phyloP scores from a whole-genome alignment of 2,329 filamentous ascomycete genomes.

The Penicillium glabrum region DNA sequence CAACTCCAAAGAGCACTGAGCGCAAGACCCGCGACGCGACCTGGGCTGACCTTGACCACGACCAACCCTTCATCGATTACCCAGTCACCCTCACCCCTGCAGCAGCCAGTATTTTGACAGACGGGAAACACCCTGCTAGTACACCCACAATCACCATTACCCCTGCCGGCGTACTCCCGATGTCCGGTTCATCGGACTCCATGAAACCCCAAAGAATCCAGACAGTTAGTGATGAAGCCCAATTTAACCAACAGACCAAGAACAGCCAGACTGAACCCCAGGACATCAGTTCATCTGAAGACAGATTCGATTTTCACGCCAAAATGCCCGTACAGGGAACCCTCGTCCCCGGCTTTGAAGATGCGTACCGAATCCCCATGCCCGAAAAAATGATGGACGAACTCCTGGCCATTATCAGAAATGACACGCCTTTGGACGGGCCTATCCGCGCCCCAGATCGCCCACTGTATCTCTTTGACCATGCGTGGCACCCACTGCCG shows the following conservation, averaged over 20 bases:
- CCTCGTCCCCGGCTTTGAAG: not conserved
- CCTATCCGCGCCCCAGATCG: not conserved
- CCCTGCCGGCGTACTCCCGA: not conserved
- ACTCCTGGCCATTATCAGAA: slow-evolving; percentile 1
- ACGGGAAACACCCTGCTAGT: not conserved
- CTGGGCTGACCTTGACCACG: not conserved
- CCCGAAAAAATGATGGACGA: slow-evolving; percentile 1
- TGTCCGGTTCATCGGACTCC: slow-evolving; percentile 4
- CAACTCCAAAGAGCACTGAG: not conserved
- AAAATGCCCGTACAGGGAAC: not conserved
- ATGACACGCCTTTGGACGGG: not conserved
- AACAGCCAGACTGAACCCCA: slow-evolving; percentile 6
- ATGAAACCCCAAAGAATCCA: slow-evolving; percentile 11
- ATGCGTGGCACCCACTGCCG: not conserved
- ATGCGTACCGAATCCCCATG: slow-evolving; percentile 6
- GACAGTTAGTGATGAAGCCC: slow-evolving; percentile 11
- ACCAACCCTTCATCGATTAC: not conserved
- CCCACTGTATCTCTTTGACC: not conserved
- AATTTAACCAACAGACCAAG: not conserved
- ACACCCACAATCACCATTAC: slow-evolving; percentile 40
- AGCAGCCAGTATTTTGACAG: not conserved
- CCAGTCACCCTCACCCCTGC: not conserved
- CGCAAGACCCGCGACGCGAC: not conserved
- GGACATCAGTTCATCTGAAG: slow-evolving; percentile 9
- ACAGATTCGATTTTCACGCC: not conserved